Percentiles rank a stretch among this genome's conserved stretches.
phyloP scores from a whole-genome alignment of 352 stramenopile genomes.

The Phytophthora uliginosa region DNA sequence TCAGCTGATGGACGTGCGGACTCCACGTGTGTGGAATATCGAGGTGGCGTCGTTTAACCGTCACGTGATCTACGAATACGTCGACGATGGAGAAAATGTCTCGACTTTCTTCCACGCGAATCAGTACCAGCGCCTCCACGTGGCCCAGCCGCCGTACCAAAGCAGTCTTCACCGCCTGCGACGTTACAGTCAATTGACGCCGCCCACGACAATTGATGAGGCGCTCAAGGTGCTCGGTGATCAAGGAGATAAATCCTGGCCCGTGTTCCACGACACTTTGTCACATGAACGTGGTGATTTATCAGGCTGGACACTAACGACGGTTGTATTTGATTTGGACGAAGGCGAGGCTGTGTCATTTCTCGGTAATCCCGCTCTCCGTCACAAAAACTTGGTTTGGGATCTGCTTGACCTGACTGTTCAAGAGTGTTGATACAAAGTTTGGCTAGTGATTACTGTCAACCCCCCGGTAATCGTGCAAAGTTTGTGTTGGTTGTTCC shows the following conservation, averaged over 20 bases:
- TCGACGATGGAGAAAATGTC: conserved; percentile 18
- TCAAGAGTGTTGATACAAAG: not conserved
- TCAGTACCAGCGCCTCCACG: conserved; percentile 76
- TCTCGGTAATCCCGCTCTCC: conserved; percentile 50
- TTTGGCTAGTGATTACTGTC: not conserved
- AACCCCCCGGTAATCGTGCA: not conserved
- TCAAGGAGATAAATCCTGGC: conserved; percentile 65
- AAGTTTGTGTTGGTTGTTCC: not conserved
- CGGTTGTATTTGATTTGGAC: conserved; percentile 70
- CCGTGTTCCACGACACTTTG: conserved; percentile 70
- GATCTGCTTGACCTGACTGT: conserved; percentile 56
- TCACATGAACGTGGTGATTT: conserved; percentile 70
- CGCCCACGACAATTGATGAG: conserved; percentile 50
- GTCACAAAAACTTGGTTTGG: conserved; percentile 52
- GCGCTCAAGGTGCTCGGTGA: conserved; percentile 73
- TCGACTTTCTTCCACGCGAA: conserved; percentile 77
- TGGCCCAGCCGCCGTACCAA: conserved; percentile 68
- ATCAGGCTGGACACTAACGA: conserved; percentile 79
- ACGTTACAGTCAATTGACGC: conserved; percentile 62
- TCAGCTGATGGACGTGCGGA: conserved; percentile 75
- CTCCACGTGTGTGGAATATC: conserved; percentile 67
- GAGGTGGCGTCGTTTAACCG: conserved; percentile 76
- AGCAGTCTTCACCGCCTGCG: conserved; percentile 76
- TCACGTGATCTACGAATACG: conserved; percentile 54
- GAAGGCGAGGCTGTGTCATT: conserved; percentile 57